Evolutionary conservation across 768 basidiomycete genomes (phyloP).

Genomic region (Clavulina sp.): DNA sequence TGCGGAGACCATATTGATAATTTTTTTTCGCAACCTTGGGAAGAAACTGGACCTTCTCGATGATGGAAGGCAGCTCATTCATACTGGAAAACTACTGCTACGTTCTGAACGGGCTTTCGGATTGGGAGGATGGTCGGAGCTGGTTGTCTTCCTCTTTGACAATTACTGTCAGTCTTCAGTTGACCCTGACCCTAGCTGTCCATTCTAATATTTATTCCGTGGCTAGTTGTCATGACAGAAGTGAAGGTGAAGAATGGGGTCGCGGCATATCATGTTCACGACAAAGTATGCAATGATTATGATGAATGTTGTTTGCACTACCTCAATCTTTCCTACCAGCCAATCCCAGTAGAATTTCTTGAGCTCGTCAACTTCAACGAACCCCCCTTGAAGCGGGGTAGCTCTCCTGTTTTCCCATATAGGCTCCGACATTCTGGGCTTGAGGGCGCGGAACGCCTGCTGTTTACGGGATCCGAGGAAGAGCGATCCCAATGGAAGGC

Average conservation of each 20-base stretch:
- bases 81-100: slow-evolving; percentile 64
- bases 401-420: slow-evolving; percentile 67
- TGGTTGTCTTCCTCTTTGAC: slow-evolving; percentile 83
- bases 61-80: slow-evolving; percentile 64
- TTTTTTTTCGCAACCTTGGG: no score
- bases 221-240: slow-evolving; percentile 85
- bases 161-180: slow-evolving; percentile 55
- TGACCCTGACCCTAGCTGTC: background rate
- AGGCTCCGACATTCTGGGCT: slow-evolving; percentile 80
- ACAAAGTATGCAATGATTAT: slow-evolving; percentile 34
- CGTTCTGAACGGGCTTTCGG: slow-evolving; percentile 80
- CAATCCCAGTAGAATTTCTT: slow-evolving; percentile 81
- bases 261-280: slow-evolving; percentile 60
- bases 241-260: slow-evolving; percentile 58
- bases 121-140: slow-evolving; percentile 80
- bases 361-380: slow-evolving; percentile 73
- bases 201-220: background rate
- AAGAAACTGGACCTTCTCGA: slow-evolving; percentile 81
- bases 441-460: slow-evolving; percentile 68
- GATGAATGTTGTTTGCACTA: no score
- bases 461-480: slow-evolving; percentile 70
- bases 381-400: slow-evolving; percentile 52
- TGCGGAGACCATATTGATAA: background rate
- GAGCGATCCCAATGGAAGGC: slow-evolving; percentile 73
- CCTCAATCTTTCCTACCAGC: slow-evolving; percentile 35